Conservation (phyloP, 2,329 filamentous ascomycete species). For the Stagonosporopsis cucurbitacearum region DNA sequence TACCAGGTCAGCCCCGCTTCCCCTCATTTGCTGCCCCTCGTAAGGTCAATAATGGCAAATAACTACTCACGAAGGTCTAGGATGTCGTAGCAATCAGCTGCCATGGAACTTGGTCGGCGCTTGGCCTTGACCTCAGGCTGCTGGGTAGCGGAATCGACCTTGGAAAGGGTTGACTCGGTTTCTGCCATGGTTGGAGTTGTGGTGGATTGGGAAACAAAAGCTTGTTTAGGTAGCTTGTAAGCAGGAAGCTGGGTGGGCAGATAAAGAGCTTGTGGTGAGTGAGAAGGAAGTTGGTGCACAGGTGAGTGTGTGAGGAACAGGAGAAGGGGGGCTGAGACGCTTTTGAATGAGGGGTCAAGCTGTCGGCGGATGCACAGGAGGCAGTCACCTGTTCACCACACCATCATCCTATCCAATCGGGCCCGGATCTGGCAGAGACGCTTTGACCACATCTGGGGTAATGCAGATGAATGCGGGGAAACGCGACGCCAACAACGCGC, state of each 20-base stretch:
- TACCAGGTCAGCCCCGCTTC: slow-evolving; percentile 43
- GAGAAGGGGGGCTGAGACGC: slow-evolving; percentile 33
- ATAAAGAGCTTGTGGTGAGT: slow-evolving; percentile 24
- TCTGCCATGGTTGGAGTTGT: slow-evolving; percentile 58
- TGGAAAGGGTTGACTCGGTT: slow-evolving; percentile 67
- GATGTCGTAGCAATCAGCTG: slow-evolving; percentile 79
- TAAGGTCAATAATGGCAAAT: slow-evolving; percentile 16
- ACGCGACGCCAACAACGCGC: slow-evolving; percentile 23
- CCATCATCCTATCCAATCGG: slow-evolving; percentile 39
- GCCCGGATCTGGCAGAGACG: slow-evolving; percentile 22
- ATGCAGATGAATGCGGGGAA: slow-evolving; percentile 19
- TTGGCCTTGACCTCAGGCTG: slow-evolving; percentile 64
- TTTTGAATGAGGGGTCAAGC: slow-evolving; percentile 46
- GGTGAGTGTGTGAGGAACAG: slow-evolving; percentile 33
- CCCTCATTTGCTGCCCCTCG: slow-evolving; percentile 31
- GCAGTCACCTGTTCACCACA: slow-evolving; percentile 47
- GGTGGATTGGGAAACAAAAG: slow-evolving; percentile 16
- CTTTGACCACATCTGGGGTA: slow-evolving; percentile 26
- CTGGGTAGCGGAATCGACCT: slow-evolving; percentile 93
- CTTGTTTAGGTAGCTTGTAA: slow-evolving; percentile 10
- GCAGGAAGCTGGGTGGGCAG: slow-evolving; percentile 15
- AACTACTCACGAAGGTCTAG: slow-evolving; percentile 76
- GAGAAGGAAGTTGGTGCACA: slow-evolving; percentile 28
- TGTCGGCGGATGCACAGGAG: slow-evolving; percentile 31
- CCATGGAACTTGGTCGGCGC: slow-evolving; percentile 75